Conservation (phyloP, 2,329 filamentous ascomycete genomes). For the Ceratocystis diversiconidia region DNA sequence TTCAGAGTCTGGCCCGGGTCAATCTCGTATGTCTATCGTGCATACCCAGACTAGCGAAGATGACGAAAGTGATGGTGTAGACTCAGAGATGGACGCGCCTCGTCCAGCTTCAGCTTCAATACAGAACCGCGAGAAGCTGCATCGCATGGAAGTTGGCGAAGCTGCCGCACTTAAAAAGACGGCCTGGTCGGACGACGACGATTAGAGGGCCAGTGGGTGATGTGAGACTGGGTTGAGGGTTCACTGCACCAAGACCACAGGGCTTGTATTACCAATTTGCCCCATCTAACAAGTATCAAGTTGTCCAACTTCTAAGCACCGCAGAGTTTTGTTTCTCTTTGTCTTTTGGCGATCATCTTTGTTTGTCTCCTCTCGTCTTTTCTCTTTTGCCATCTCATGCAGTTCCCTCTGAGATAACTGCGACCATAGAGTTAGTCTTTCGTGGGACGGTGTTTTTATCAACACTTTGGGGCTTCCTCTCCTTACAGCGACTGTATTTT, state of each 20-base stretch:
- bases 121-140: constrained; percentile 38
- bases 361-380: neutral
- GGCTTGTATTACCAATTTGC: neutral
- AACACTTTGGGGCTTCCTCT: neutral
- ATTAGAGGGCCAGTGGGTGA: constrained; percentile 20
- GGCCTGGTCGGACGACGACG: constrained; percentile 29
- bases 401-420: neutral
- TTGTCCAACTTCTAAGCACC: neutral
- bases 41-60: constrained; percentile 27
- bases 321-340: neutral
- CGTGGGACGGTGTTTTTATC: neutral
- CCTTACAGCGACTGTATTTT: neutral
- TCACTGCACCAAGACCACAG: constrained; percentile 3
- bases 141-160: constrained; percentile 46
- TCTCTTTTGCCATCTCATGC: neutral
- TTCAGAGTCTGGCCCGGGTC: constrained; percentile 1
- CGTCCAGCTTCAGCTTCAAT: constrained; percentile 31
- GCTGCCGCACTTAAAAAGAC: constrained; percentile 36
- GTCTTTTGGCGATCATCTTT: neutral
- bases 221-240: neutral
- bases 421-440: neutral
- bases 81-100: constrained; percentile 32
- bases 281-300: neutral
- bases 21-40: neutral
- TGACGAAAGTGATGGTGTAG: constrained; percentile 27